A percentile compares a stretch with the other conserved stretches of the same genome.
Conservation (phyloP, 2,329 filamentous ascomycete species). For the Xylariaceae sp. region DNA sequence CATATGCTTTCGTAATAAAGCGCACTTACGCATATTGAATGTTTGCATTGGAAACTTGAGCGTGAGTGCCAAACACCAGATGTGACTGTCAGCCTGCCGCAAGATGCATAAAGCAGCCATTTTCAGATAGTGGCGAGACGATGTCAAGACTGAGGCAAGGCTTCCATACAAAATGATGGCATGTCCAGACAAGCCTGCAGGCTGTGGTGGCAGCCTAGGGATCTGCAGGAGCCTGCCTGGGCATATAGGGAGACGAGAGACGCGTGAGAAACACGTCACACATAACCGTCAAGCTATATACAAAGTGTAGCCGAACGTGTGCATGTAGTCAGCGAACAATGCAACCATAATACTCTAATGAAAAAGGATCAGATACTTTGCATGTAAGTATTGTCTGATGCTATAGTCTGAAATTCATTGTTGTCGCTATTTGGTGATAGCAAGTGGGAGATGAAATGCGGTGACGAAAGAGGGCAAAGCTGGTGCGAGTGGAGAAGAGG, state of each 20-base stretch:
- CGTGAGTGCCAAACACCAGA: background rate
- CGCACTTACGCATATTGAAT: too few relatives aligned
- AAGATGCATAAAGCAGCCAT: conserved; percentile 6
- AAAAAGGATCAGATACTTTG: conserved; percentile 6
- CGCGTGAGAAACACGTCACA: too few relatives aligned
- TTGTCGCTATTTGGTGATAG: conserved; percentile 4
- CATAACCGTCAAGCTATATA: too few relatives aligned
- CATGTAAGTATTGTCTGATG: background rate
- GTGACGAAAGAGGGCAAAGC: background rate
- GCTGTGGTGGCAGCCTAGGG: conserved; percentile 24
- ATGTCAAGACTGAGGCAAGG: conserved; percentile 18
- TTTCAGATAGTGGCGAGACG: background rate
- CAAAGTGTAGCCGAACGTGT: conserved; percentile 13
- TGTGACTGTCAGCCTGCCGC: background rate
- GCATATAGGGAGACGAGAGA: conserved; percentile 8
- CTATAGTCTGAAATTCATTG: background rate
- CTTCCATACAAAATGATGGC: conserved; percentile 2
- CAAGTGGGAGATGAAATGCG: conserved; percentile 11
- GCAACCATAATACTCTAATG: conserved; percentile 6
- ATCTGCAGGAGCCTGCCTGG: conserved; percentile 25
- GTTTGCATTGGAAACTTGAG: too few relatives aligned
- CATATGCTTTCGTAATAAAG: too few relatives aligned
- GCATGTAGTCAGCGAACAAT: conserved; percentile 27
- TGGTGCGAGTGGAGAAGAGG: conserved; percentile 6
- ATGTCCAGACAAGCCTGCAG: conserved; percentile 8